Base-by-base conservation (phyloP, 495 filamentous ascomycete species). In the Aspergillus haitiensis region DNA sequence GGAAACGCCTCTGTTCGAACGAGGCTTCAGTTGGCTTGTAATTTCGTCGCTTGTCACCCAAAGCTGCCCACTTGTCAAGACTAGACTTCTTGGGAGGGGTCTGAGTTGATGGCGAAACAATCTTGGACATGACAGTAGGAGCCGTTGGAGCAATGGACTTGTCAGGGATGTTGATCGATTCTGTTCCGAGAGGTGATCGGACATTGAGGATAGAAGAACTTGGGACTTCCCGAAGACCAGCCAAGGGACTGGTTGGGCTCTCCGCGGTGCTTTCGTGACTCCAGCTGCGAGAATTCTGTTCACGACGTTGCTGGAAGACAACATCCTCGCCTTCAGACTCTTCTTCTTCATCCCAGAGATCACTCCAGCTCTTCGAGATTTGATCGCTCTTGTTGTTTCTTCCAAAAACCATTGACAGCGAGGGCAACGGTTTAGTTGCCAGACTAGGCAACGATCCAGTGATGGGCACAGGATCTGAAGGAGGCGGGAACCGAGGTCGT, bases 301-400 rank as follows among this genome's bases (percentile, higher is more conserved):
- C 85, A 67, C 87, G 87, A 37, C 88, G 81, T 56, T 81, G 72
- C 62, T 86, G 76, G 51, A 88, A 55, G 13, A 81, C 81, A 39
- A 65, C 42, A 49, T 84, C 81, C 56, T 85, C 81, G 46, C 78
- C 78, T 70, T 89, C 83, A 15, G 82, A 81, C 71, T 96, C 92
- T 63, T 94, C 82, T 54, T 97, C 92, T 72, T 97, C 92, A 56
- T 97, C 92, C 87, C 90, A 97, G 63, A 97, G 80, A 74, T 97
- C 92, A 65, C 91, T 94, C 92, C 92, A 97, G 80, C 92, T 97
- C 85, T 97, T 96, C 32, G 92, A 94, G 10, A 92, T 88, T 50
- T 78, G 72, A 16, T 83, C 75, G 4, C 88, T 83, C 62, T 82
- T 82, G 69, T 88, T 82, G 70, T 89, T 84, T 69, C 85, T 87